Evolutionary conservation across 2,329 filamentous ascomycete genomes (phyloP).

Genomic region (Fusarium pseudocircinatum): DNA sequence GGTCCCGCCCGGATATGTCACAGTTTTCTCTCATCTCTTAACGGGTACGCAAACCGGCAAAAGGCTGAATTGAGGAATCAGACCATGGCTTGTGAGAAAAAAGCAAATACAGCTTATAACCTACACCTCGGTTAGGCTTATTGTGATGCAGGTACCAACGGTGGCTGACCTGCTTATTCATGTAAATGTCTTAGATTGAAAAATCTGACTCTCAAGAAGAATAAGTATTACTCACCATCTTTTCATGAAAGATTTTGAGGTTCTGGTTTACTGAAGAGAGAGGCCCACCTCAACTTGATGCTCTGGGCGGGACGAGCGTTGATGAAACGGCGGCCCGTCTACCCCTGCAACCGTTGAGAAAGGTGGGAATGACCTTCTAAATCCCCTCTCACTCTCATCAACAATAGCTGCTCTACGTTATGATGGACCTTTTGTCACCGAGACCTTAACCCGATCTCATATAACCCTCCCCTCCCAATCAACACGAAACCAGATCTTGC

Average conservation of each 20-base stretch:
- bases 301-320: background rate
- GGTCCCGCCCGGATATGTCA: background rate
- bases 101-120: constrained; percentile 26
- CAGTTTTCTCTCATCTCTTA: constrained; percentile 21
- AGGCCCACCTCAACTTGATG: background rate
- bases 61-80: constrained; percentile 14
- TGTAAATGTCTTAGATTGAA: background rate
- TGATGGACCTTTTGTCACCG: background rate
- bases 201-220: background rate
- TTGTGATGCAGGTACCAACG: constrained; percentile 19
- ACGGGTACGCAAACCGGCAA: background rate
- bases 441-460: background rate
- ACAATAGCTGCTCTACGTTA: background rate
- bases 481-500: background rate
- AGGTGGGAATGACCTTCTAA: background rate
- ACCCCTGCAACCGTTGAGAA: background rate
- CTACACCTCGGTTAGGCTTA: background rate
- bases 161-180: background rate
- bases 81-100: constrained; percentile 31
- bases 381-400: background rate
- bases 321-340: constrained; percentile 24
- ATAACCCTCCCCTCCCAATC: background rate
- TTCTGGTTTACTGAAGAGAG: background rate
- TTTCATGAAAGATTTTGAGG: background rate
- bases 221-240: background rate